Base-by-base conservation (phyloP, 2,329 filamentous ascomycete genomes). In the Penicillium verrucosum region DNA sequence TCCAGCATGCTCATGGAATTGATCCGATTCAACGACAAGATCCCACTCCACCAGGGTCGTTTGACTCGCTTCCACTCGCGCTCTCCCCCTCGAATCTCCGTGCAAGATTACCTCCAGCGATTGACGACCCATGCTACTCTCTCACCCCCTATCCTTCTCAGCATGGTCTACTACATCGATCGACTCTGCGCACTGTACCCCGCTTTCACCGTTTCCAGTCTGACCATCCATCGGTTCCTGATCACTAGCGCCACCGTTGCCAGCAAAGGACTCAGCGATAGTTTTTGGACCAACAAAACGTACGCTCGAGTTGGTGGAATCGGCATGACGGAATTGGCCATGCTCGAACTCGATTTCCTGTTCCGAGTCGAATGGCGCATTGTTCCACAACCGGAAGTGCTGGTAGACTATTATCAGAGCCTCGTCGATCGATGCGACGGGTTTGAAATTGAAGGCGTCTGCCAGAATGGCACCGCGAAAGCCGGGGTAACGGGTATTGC, bases 81-180 rank as follows among this genome's bases (percentile, higher is more conserved):
- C 68, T 85, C 88, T 16, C 87, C 94, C 1, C 94, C 94, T 8
- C 92, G 90, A 51, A 99, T 99, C 58, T 96, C 92, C 27, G 93
- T 99, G 32, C 82, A 88, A 60, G 94, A 99, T 73, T 99, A 99
- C 72, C 83, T 99, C 36, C 89, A 94, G 68, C 88, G 94, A 61
- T 81, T 99, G 56, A 94, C 95, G 25, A 91, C 92, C 57, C 94
- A 99, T 72, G 94, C 94, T 27, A 97, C 93, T 0, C 82, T 99
- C 3, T 92, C 91, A 7, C 92, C 94, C 12, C 93, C 94, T 0
- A 88, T 99, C 49, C 82, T 99, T n/a, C 84, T 99, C 36, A 94
- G 92, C 65, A 97, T 99, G 91, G 94, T 99, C 56, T 99, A 95
- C 72, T 99, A 97, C 70, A 97, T 99, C 68, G 94, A 99, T 76